Evolutionary conservation across 129 eudicot species (phyloP).

Genomic region (Chrysanthemum lavandulifolium): DNA sequence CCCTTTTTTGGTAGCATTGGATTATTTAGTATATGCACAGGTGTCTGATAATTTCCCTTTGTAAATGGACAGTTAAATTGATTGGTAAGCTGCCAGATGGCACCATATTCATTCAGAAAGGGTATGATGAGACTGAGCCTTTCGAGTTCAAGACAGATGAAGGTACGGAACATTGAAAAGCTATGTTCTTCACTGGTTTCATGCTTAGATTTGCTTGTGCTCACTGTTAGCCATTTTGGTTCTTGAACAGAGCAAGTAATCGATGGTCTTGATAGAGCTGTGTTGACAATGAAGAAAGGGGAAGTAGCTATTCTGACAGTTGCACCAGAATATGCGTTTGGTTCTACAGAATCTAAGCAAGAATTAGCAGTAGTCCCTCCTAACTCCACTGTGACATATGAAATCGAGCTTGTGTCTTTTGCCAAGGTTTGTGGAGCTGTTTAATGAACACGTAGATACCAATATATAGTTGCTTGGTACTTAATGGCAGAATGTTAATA

Average conservation of each 20-base stretch:
- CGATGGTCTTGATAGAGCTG: constrained; percentile 82
- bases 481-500: not conserved
- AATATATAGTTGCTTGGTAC: not conserved
- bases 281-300: constrained; percentile 87
- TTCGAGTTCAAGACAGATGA: constrained; percentile 89
- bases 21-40: not conserved
- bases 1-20: not conserved
- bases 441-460: not conserved
- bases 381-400: constrained; percentile 73
- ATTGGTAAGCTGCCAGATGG: constrained; percentile 84
- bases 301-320: constrained; percentile 65
- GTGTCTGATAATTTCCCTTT: constrained; percentile 13
- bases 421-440: constrained; percentile 54
- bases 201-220: not conserved
- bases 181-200: not conserved
- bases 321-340: constrained; percentile 83
- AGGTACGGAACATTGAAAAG: constrained; percentile 42
- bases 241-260: constrained; percentile 75
- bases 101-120: constrained; percentile 63
- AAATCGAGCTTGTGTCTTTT: constrained; percentile 76
- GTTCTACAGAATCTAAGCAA: constrained; percentile 69
- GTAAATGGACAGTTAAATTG: constrained; percentile 59
- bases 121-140: constrained; percentile 54
- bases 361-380: constrained; percentile 83
- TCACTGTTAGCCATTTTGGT: not conserved